phyloP scores from a whole-genome alignment of 2,329 filamentous ascomycete species.

The Venturiaceae sp. region DNA sequence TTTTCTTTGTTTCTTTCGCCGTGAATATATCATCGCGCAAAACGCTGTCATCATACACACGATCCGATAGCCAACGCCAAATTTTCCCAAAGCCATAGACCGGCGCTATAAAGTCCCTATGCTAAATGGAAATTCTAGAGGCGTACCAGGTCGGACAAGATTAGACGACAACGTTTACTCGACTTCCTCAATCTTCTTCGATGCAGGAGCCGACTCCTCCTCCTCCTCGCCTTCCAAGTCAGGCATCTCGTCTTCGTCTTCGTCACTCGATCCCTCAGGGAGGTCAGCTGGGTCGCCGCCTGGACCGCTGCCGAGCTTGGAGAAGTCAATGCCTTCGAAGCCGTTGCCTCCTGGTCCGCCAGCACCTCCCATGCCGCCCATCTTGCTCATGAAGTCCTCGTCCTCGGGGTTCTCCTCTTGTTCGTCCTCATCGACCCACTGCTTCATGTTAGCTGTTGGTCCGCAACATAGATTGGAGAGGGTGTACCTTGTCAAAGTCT shows the following conservation, averaged over 20 bases:
- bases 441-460: slow-evolving; percentile 14
- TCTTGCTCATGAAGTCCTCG: slow-evolving; percentile 49
- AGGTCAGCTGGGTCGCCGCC: slow-evolving; percentile 36
- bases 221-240: slow-evolving; percentile 59
- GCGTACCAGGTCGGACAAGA: neutral
- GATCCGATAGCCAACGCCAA: neutral
- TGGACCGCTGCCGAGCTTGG: slow-evolving; percentile 14
- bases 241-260: slow-evolving; percentile 73
- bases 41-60: neutral
- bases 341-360: slow-evolving; percentile 23
- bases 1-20: neutral
- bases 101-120: neutral
- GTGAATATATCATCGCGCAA: neutral
- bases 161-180: slow-evolving; percentile 13
- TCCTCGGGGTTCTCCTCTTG: slow-evolving; percentile 84
- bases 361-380: slow-evolving; percentile 42
- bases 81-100: neutral
- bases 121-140: neutral
- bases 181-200: slow-evolving; percentile 37
- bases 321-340: slow-evolving; percentile 10
- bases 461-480: neutral
- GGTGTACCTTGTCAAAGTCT: slow-evolving; percentile 83
- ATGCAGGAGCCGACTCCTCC: slow-evolving; percentile 20
- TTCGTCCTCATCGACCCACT: slow-evolving; percentile 98
- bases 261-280: slow-evolving; percentile 35